Conservation (phyloP, 148 eudicot species). For the Heliamphora exappendiculata region DNA sequence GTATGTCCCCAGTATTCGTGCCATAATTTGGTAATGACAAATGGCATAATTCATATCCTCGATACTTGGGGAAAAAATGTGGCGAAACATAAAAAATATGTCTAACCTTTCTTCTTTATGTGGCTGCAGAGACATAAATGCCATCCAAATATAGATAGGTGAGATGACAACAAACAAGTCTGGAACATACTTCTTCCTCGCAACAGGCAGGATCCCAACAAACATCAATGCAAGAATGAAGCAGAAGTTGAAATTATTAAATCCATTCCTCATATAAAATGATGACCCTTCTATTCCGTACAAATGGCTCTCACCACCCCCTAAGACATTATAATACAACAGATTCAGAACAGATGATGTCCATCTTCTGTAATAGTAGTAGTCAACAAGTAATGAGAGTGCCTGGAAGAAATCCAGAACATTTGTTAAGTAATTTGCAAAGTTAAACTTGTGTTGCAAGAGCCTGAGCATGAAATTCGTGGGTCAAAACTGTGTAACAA, state of each 20-base stretch:
- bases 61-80: neutral
- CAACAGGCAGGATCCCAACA: slow-evolving; percentile 51
- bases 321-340: slow-evolving; percentile 72
- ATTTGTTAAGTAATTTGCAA: neutral
- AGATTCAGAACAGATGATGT: slow-evolving; percentile 90
- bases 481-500: neutral
- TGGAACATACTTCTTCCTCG: slow-evolving; percentile 68
- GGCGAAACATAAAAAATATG: slow-evolving; percentile 3
- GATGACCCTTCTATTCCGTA: slow-evolving; percentile 89
- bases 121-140: slow-evolving; percentile 95
- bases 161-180: slow-evolving; percentile 64
- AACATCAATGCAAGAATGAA: slow-evolving; percentile 84
- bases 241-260: slow-evolving; percentile 88
- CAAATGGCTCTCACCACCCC: slow-evolving; percentile 98
- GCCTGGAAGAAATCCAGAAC: slow-evolving; percentile 37
- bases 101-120: slow-evolving; percentile 97
- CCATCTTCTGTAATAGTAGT: slow-evolving; percentile 72
- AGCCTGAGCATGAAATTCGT: neutral
- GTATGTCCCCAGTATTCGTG: neutral
- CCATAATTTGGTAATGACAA: neutral
- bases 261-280: slow-evolving; percentile 78
- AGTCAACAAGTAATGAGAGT: slow-evolving; percentile 67
- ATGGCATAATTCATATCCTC: neutral
- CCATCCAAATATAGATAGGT: slow-evolving; percentile 90
- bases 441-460: neutral